These are phyloP conservation scores for Globisporangium orthogonon DNA, from an alignment of 352 stramenopile genomes.

Conservation along the genomic window DNA sequence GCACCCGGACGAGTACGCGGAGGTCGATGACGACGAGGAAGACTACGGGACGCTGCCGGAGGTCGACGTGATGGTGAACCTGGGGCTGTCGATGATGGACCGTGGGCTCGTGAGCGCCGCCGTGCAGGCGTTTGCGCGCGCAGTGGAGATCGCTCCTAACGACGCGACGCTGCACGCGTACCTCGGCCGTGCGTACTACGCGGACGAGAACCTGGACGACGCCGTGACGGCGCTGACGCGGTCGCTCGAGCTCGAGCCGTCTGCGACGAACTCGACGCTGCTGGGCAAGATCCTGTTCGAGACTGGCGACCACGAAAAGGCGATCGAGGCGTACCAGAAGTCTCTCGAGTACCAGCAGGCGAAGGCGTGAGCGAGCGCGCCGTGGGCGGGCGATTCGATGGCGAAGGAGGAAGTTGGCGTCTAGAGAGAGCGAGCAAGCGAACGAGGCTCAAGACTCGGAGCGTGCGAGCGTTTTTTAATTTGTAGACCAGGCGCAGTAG, in stretches of 20 bases:
- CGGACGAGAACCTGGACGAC: slow-evolving; percentile 77
- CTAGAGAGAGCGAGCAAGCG: background rate
- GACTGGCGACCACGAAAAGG: slow-evolving; percentile 82
- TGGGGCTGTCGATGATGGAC: slow-evolving; percentile 79
- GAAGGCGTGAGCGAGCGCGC: slow-evolving; percentile 4
- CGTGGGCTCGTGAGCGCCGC: slow-evolving; percentile 70
- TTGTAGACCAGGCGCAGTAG: background rate
- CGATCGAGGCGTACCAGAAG: slow-evolving; percentile 81
- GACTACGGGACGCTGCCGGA: slow-evolving; percentile 64
- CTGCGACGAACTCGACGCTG: slow-evolving; percentile 79
- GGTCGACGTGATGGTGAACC: slow-evolving; percentile 75
- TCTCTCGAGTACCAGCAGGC: slow-evolving; percentile 58
- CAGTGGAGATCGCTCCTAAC: slow-evolving; percentile 73
- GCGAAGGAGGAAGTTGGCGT: background rate
- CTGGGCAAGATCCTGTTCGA: slow-evolving; percentile 86
- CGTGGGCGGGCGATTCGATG: background rate
- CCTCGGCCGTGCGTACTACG: slow-evolving; percentile 78
- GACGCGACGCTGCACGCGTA: slow-evolving; percentile 70
- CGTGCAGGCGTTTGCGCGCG: slow-evolving; percentile 78
- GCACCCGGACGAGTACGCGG: slow-evolving; percentile 42
- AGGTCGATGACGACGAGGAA: slow-evolving; percentile 60
- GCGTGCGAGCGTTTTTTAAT: background rate
- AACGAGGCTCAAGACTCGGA: background rate
- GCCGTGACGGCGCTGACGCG: slow-evolving; percentile 53
- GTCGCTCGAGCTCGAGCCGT: slow-evolving; percentile 68